Conservation (phyloP, 2,329 filamentous ascomycete species). For the Penicillium glabrum region DNA sequence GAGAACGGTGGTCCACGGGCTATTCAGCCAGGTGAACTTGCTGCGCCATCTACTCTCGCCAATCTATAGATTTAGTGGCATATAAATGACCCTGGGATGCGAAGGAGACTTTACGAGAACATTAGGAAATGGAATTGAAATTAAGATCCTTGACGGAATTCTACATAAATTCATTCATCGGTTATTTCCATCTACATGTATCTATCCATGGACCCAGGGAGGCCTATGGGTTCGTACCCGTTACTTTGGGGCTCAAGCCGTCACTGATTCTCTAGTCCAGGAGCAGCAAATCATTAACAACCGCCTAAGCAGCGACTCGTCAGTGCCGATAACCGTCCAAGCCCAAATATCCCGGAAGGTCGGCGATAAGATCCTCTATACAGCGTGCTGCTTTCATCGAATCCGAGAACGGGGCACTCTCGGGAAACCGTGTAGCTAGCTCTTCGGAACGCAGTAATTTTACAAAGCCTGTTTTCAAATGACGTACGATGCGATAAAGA, state of each 20-base stretch:
- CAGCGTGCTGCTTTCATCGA: not conserved
- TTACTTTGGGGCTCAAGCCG: no score
- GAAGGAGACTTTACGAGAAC: not conserved
- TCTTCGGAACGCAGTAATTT: not conserved
- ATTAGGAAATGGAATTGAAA: not conserved
- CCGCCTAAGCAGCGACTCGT: no score
- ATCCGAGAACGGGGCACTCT: not conserved
- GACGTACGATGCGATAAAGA: not conserved
- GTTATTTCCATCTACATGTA: no score
- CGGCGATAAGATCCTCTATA: no score
- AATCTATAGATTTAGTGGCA: not conserved
- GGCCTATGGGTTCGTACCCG: no score
- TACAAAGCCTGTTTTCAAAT: not conserved
- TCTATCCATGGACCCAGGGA: no score
- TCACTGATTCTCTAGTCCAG: no score
- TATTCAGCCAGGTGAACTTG: slow-evolving; percentile 11
- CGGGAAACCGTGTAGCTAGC: not conserved
- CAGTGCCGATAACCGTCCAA: no score
- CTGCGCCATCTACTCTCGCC: not conserved
- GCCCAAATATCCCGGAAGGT: no score
- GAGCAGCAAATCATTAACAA: no score
- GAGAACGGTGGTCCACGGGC: not conserved
- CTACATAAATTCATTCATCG: not conserved
- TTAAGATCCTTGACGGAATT: not conserved
- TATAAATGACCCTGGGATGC: not conserved